Percentiles rank a stretch among this genome's conserved stretches.
Conservation (phyloP, 1,284 basidiomycete genomes). For the Phaffia rhodozyma region DNA sequence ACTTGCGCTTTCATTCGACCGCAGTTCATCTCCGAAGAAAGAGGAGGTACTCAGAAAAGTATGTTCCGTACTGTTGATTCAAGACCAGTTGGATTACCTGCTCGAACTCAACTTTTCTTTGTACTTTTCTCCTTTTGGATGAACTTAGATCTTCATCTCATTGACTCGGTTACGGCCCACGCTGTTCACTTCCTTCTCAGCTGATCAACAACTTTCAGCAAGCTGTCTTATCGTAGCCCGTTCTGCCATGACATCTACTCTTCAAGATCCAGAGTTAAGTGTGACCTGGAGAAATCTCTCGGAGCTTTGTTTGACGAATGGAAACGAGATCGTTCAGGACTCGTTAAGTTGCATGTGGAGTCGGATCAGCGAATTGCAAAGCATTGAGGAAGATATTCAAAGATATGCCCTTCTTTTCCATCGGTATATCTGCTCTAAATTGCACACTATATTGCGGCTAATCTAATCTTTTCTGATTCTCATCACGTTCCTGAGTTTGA, state of each 20-base stretch:
- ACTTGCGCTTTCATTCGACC: constrained; percentile 46
- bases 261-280: constrained; percentile 36
- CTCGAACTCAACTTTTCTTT: background rate
- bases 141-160: constrained; percentile 25
- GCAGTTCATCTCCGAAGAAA: constrained; percentile 25
- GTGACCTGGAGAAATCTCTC: constrained; percentile 57
- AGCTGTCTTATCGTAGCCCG: constrained; percentile 60
- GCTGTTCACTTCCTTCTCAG: constrained; percentile 52
- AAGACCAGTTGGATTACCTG: background rate
- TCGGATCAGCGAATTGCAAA: constrained; percentile 51
- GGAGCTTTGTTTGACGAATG: constrained; percentile 59
- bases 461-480: constrained; percentile 17
- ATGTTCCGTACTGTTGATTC: background rate
- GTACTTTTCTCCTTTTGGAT: background rate
- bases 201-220: constrained; percentile 59
- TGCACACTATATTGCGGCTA: constrained; percentile 13
- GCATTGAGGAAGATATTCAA: constrained; percentile 49
- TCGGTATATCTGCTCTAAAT: constrained; percentile 12
- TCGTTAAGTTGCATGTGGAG: constrained; percentile 52
- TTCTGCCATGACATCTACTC: constrained; percentile 42
- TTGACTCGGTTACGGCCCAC: constrained; percentile 43
- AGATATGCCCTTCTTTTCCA: constrained; percentile 47
- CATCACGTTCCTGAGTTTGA: constrained; percentile 53
- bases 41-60: constrained; percentile 36
- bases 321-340: constrained; percentile 55